Evolutionary conservation across 139 green algal species (phyloP), one percentile per base, ranked within the genome.

Genomic region (Trebouxia sp.): DNA sequence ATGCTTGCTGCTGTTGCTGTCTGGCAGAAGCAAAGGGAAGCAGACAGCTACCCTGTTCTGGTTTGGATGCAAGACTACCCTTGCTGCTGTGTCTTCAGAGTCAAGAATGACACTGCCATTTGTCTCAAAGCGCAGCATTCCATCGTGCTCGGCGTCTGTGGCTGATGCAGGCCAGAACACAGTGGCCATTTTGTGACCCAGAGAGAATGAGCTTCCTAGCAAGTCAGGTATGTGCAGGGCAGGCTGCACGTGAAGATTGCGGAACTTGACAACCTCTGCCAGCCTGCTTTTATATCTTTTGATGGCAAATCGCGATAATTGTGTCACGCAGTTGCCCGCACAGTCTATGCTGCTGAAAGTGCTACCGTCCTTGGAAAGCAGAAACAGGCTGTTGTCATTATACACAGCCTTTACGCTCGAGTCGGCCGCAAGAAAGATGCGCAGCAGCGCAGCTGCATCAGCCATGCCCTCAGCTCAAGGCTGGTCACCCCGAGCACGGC

Each of bases 1-100:
- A 72, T 72, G 62, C 62, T 72, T 35, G 20, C 11, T 15, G 4
- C 2, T 47, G 85, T 84, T 45, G 88, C 83, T 9, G 85, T 87
- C 45, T 91, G 90, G 87, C 85, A 92, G 0, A 86, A 92, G 81
- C 37, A 94, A 84, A 6, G 90, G 90, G 75, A 89, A 94, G 82
- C 79, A 89, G 9, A 94, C 86, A 4, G 87, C 88, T 75, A 94
- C 86, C 17, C 91, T 80, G 24, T 75, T 81, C 4, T 75, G 37
- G 75, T 88, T 82, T 22, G 70, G 26, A 72, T 93, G 85, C 28
- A 93, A 82, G 22, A 91, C 85, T 1, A 90, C 35, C 7, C 86
- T 82, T 26, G 84, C 88, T 14, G 76, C 83, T 66, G 82, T 82
- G 53, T 92, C 90, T 15, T 83, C 80, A 22, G 83, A 87, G 39